Evolutionary conservation across 257 asterid species (phyloP).

Genomic region (Solanum chmielewskii): DNA sequence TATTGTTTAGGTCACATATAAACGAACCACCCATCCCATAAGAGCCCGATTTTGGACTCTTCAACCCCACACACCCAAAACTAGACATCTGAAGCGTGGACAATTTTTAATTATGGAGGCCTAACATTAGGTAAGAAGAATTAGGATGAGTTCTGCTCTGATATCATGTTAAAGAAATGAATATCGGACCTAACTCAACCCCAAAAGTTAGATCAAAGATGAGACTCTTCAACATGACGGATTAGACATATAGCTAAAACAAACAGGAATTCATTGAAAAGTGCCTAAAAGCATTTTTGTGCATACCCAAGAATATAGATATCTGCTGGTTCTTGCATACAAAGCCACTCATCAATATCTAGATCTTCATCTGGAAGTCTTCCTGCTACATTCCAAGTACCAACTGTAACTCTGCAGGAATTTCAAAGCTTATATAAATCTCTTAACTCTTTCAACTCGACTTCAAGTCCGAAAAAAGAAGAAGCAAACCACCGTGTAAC

Average conservation of each 20-base stretch:
- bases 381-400: constrained; percentile 96
- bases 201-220: neutral
- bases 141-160: neutral
- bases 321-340: constrained; percentile 77
- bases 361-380: constrained; percentile 54
- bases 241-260: neutral
- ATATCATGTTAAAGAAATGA: neutral
- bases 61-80: neutral
- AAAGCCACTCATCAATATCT: constrained; percentile 84
- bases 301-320: constrained; percentile 76
- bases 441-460: neutral
- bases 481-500: neutral
- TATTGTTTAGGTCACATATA: neutral
- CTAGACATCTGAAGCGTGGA: neutral
- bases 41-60: neutral
- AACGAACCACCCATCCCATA: fast-evolving
- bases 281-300: neutral
- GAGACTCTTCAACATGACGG: neutral
- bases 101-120: neutral
- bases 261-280: neutral
- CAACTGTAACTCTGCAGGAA: constrained; percentile 52
- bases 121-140: neutral
- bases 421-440: neutral
- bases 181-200: neutral
- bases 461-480: neutral